Base-by-base conservation (phyloP, 23 red algal genomes). In the Agarophyton chilense region DNA sequence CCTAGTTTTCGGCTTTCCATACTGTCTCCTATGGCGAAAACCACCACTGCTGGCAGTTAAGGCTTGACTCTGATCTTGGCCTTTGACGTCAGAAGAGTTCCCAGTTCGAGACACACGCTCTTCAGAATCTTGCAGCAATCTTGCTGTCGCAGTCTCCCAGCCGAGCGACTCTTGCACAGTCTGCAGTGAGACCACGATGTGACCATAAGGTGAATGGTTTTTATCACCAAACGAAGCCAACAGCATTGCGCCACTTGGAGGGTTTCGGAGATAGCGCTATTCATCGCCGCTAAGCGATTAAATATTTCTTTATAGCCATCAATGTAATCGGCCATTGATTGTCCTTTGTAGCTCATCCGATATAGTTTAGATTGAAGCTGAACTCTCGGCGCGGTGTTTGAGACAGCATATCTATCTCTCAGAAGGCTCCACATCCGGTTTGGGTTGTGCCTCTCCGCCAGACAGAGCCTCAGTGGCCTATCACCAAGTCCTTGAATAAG, bases 401-500 rank as follows among this genome's bases (percentile, higher is more conserved):
- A 53, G 12, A 79, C 75, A 14, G 75, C 22, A 34, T 79, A 54
- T 19, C 75, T 10, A 12, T 79, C 50, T 26, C 32, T 7, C 11
- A 79, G 75, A 7, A 21, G 12, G 13, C 16, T 2, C 75, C 75
- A 79, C 75, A 79, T 79, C 50, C 16, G 40, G 14, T 28, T 22
- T 8, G 75, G 75, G 25, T 79, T 79, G 1, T 55, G 42, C 17
- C 46, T 14, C 17, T 22, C 75, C 21, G 75, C 19, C 40, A 79
- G 49, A 29, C 75, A 79, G 13, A 79, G 10, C 11, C 75, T 10
- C 45, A 79, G 28, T 22, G 75, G 75, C 45, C 29, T 79, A 12
- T 55, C 52, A 13, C 75, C 75, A 8, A 79, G 49, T n/a, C 43
- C 75, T 31, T 54, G 40, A 11, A 79, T 79, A 11, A 79, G 21